Evolutionary conservation across 805 yeast species (phyloP), one percentile per base, ranked within the genome.

Genomic region (Wickerhamiella hasegawae): DNA sequence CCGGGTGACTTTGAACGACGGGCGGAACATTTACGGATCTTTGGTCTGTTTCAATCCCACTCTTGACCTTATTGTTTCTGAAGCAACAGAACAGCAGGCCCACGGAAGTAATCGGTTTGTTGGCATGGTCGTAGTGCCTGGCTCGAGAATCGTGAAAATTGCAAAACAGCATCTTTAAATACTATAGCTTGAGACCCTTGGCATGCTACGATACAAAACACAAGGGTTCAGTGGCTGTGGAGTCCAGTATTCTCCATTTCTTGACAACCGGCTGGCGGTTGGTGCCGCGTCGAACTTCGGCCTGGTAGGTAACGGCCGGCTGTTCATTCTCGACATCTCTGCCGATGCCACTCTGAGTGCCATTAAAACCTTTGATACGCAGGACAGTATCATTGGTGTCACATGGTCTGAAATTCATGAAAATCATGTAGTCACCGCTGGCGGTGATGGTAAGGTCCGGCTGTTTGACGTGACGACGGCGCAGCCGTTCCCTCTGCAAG

Each of bases 251-350:
- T 83, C 95, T 0, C 96, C 97, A 1, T 87, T 74, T 49, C 80
- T 73, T 47, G 97, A 87, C 55, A 81, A 79, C 58, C 79, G 81
- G 48, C 50, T 87, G 17, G 95, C 94, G 0, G 87, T 83, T 22
- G 92, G 94, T 1, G 66, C 93, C 0, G 76, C 94, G 1, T 83
- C 96, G 19, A 90, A 87, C 59, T 87, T 74, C 55, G 97, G 97
- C 1, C 61, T 87, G 4, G 94, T 84, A 3, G 98, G 98, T 2
- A 87, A 87, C 55, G 98, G 98, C 4, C 68, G 81, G 45, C 60
- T 87, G 20, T 76, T 62, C 45, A 63, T 87, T 1, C 59, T 87
- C 18, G 73, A 72, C 33, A 79, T 87, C 32, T 69, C 66, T 35
- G 69, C 72, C 17, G 59, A 63, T 41, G 97, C 97, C 1, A 47